Base-by-base conservation (phyloP, 1,284 basidiomycete species). In the Pseudozyma hubeiensis region DNA sequence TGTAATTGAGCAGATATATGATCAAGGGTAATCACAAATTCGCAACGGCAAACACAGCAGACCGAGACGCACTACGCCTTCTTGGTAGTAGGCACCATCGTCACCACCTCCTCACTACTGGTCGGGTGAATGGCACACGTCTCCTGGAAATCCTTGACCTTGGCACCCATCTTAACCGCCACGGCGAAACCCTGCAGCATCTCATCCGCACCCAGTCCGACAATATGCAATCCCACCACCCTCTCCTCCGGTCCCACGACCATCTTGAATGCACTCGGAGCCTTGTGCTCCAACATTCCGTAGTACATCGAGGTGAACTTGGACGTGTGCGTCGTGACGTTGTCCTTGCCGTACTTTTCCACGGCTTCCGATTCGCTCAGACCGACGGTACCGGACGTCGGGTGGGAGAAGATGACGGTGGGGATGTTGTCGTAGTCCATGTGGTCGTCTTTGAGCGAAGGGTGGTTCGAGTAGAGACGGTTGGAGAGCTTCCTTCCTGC, bases 141-240 rank as follows among this genome's bases (percentile, higher is more conserved):
- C 55, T 80, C 69, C 56, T 82, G 80, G 75, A 84, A 81, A 65
- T 84, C 79, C 51, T 69, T 69, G 43, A 82, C 80, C 4, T 75
- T 84, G 0, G 82, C 92, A 56, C 93, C 92, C 94, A 97, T 94
- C 88, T 97, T 97, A 80, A 99, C 88, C 11, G 95, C 95, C 17
- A 97, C 93, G 1, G 87, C 93, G 84, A 98, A 96, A 69, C 94
- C 94, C 87, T 98, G 95, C 86, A 95, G 87, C 77, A 92, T 89
- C 86, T 98, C 95, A 83, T 98, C 96, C 70, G 90, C 91, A 14
- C 83, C 83, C 75, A 89, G 81, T 6, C 95, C 96, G 67, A 98
- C 90, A 76, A 97, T 91, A 85, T 99, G 97, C 54, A 98, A 86
- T 17, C 96, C 96, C 17, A 99, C 93, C 40, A 99, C 92, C 81